Base-by-base conservation (phyloP, 495 filamentous ascomycete species). In the Neurospora sp. region DNA sequence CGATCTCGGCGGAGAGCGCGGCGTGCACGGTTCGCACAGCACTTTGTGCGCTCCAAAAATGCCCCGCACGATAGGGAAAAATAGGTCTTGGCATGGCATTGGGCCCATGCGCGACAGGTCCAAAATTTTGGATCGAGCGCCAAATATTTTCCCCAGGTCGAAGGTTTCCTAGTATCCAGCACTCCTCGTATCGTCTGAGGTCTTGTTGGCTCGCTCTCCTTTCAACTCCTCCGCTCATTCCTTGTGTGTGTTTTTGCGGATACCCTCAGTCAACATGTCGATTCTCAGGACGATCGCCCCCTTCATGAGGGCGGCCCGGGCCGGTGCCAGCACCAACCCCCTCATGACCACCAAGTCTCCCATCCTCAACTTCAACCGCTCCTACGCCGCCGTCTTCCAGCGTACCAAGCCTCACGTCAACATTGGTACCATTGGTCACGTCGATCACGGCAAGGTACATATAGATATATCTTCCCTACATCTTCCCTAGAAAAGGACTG, bases 381-480 rank as follows among this genome's bases (percentile, higher is more conserved):
- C 88, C 76, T 89, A 96, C 78, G 94, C 93, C 69, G 90, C 88
- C 42, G 42, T 45, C 76, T 99, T 91, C 81, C 89, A 97, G 88
- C 89, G 96, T 75, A 91, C 86, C 80, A 99, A 98, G 87, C 96
- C 96, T 70, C 96, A 99, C 80, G 94, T 98, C 75, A 99, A 99
- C 84, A 95, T 99, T 79, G 96, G 93, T 94, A 99, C 96, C 76
- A 99, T 99, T 85, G 96, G 96, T 75, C 96, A 99, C 86, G 96
- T 99, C 82, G 96, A 99, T 89, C 96, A 99, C 84, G 96, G 96
- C 86, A 99, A 99, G 91, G 95, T 96, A 83, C 76, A 70, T 71
- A 38, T 3, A 65, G 65, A 74, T 40, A 61, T 53, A 27, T 61
- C 53, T 68, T 70, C 69, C 17, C 48, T 40, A 61, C 39, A 27